Base-by-base conservation (phyloP, 192 early-diverging fungal species). In the Geranomyces variabilis region DNA sequence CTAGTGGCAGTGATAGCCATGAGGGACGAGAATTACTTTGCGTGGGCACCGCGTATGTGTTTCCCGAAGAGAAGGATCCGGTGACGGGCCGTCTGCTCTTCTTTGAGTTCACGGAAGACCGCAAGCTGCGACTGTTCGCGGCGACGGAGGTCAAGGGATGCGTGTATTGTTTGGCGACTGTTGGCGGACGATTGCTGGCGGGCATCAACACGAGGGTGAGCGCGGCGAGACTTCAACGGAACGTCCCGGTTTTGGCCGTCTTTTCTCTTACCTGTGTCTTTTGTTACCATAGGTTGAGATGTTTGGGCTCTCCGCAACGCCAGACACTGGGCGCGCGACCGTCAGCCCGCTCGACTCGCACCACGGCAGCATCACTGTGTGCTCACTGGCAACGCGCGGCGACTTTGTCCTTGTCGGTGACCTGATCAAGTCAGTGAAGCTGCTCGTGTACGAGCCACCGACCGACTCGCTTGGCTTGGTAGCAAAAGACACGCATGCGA, bases 371-470 rank as follows among this genome's bases (percentile, higher is more conserved):
- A 86, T 89, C 7, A 36, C 89, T 7, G 76, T 84, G 3, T 56
- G 93, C 7, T 79, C 77, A 19, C 26, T 95, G 34, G 82, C 88
- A 1, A 79, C 81, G 3, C 71, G 69, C 12, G 92, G 89, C 24
- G 88, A 94, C 61, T 83, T 84, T 29, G 73, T 97, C 28, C 63
- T 90, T 0, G 91, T 94, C 14, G 94, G 90, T 21, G 96, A 98
- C 76, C 29, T 96, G 46, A 86, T 96, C 82, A 84, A 89, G 46
- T 95, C 93, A 0, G 87, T 90, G 8, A 81, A 88, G 7, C 48
- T 94, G 7, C 80, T 92, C 48, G 53, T 45, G 14, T 90, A 80
- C 63, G 76, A 81, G 41, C 59, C 68, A 12, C 31, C 29, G 10
- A 28, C 24, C 1, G 69, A 81, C 3, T 71, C 67, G 5, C 70